A percentile compares a stretch with the other conserved stretches of the same genome.
Conservation (phyloP, 306 rosid species). For the Potentilla sterilis region DNA sequence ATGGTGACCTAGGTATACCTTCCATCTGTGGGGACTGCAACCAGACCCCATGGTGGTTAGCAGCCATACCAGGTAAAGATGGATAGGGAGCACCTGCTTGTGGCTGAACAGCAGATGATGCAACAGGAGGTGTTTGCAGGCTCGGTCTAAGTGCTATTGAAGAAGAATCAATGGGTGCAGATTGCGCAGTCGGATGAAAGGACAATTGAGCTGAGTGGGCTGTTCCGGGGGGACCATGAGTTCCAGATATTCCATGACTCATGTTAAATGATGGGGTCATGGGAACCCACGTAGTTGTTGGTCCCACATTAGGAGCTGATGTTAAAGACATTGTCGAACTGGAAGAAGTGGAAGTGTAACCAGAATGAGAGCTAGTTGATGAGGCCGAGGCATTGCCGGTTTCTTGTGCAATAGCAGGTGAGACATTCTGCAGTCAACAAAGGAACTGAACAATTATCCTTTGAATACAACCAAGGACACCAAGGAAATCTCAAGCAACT, state of each 20-base stretch:
- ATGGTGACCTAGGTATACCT: conserved; percentile 57
- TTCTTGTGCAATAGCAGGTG: conserved; percentile 41
- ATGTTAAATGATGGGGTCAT: conserved; percentile 41
- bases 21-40: conserved; percentile 72
- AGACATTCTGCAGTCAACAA: conserved; percentile 45
- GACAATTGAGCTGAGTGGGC: conserved; percentile 37
- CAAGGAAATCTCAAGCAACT: background rate
- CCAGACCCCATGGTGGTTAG: conserved; percentile 76
- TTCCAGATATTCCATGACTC: conserved; percentile 46
- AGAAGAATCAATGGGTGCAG: conserved; percentile 43
- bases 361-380: conserved; percentile 15
- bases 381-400: conserved; percentile 44
- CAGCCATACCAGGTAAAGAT: conserved; percentile 53
- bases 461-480: background rate
- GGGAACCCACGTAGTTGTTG: conserved; percentile 51
- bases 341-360: conserved; percentile 37
- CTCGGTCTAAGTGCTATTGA: conserved; percentile 47
- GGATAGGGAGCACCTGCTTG: conserved; percentile 55
- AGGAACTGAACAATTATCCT: conserved; percentile 18
- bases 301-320: conserved; percentile 41
- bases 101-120: conserved; percentile 37
- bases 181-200: conserved; percentile 35
- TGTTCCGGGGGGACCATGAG: conserved; percentile 76
- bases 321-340: conserved; percentile 35
- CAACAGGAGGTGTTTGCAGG: conserved; percentile 41